These are phyloP conservation scores for Cystofilobasidium bisporidii DNA, from an alignment of 768 basidiomycete species.

Conservation along the genomic window DNA sequence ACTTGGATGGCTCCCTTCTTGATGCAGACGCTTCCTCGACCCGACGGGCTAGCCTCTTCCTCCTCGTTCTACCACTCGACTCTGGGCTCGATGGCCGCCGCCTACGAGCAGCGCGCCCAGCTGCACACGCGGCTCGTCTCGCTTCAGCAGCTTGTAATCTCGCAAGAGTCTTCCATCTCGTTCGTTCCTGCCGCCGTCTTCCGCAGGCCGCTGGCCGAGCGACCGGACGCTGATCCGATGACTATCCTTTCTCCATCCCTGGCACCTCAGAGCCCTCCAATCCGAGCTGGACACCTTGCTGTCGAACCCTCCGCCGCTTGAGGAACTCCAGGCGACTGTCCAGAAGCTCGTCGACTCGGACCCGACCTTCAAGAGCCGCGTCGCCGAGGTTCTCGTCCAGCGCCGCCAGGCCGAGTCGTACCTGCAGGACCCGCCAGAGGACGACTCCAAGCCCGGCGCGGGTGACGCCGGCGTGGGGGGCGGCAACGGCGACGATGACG, in stretches of 20 bases:
- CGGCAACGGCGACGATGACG: background rate
- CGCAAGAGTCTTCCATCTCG: background rate
- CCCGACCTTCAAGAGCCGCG: background rate
- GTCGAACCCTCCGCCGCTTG: background rate
- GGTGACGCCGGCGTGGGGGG: too few relatives aligned
- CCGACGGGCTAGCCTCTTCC: too few relatives aligned
- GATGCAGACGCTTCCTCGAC: too few relatives aligned
- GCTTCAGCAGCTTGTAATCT: background rate
- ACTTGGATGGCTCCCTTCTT: too few relatives aligned
- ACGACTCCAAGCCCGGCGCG: background rate
- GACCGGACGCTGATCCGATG: background rate
- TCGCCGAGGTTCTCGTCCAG: background rate
- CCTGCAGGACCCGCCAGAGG: background rate
- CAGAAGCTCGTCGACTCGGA: background rate
- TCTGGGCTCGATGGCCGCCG: background rate
- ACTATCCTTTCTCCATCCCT: background rate
- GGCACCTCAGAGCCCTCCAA: background rate
- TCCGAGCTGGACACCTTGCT: background rate
- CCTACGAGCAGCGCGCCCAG: background rate
- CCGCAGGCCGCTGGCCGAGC: background rate
- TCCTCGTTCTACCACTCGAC: too few relatives aligned
- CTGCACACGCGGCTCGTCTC: background rate
- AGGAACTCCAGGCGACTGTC: background rate
- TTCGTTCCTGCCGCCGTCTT: background rate
- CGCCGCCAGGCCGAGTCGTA: background rate